Evolutionary conservation across 2,329 filamentous ascomycete genomes (phyloP).

Genomic region (Pseudopyricularia cyperi): DNA sequence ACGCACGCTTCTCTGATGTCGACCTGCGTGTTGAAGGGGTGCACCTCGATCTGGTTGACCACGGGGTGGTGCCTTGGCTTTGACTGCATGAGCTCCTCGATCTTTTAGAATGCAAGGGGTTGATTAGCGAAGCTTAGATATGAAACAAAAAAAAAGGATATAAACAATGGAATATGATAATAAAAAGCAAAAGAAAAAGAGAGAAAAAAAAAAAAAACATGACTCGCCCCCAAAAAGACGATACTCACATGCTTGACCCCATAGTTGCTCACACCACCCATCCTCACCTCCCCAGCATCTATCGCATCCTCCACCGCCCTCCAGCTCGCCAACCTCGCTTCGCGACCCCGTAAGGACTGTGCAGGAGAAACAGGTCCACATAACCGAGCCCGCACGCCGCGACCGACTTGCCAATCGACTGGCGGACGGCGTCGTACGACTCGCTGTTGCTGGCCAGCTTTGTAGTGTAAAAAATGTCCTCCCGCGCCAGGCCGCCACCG

Average conservation of each 20-base stretch:
- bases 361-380: slow-evolving; percentile 68
- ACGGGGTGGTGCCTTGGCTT: slow-evolving; percentile 50
- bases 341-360: slow-evolving; percentile 66
- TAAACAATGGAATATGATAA: no score
- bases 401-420: slow-evolving; percentile 52
- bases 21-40: slow-evolving; percentile 66
- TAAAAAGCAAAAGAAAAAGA: background rate
- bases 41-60: slow-evolving; percentile 72
- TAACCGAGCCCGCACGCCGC: slow-evolving; percentile 56
- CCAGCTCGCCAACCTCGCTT: slow-evolving; percentile 60
- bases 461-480: slow-evolving; percentile 68
- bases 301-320: slow-evolving; percentile 66
- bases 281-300: slow-evolving; percentile 53
- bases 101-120: slow-evolving; percentile 20
- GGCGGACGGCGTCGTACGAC: slow-evolving; percentile 53
- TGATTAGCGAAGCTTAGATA: background rate
- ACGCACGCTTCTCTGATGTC: slow-evolving; percentile 55
- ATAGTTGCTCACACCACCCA: slow-evolving; percentile 67
- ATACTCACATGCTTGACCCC: slow-evolving; percentile 56
- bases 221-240: background rate
- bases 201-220: background rate
- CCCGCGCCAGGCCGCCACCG: slow-evolving; percentile 16
- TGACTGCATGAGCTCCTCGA: slow-evolving; percentile 54
- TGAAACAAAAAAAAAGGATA: background rate
- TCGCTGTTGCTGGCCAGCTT: slow-evolving; percentile 57